Percentiles rank a stretch among this genome's conserved stretches.
Evolutionary conservation across 1,139 yeast species (phyloP).

Genomic region (Magnusiomyces magnusii): DNA sequence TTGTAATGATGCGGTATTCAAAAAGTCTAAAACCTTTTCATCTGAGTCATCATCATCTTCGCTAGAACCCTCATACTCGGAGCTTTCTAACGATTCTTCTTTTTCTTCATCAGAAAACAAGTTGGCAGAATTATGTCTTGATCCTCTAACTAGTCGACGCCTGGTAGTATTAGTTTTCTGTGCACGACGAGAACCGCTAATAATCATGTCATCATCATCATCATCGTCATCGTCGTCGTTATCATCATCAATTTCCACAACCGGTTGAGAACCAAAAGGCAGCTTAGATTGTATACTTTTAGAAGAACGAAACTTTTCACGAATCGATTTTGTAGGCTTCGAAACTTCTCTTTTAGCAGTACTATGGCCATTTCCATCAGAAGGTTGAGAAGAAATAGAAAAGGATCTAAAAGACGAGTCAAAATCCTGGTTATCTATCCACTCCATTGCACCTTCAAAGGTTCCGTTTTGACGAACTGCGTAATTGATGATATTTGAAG

Average conservation of each 20-base stretch:
- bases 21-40: conserved; percentile 57
- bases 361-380: conserved; percentile 14
- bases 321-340: conserved; percentile 31
- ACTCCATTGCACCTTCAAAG: conserved; percentile 32
- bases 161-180: not conserved
- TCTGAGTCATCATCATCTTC: conserved; percentile 16
- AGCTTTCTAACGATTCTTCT: not conserved
- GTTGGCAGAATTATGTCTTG: not conserved
- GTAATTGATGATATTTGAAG: conserved; percentile 25
- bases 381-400: conserved; percentile 1
- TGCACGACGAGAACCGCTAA: not conserved
- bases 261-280: conserved; percentile 2
- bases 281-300: not conserved
- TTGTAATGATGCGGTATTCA: conserved; percentile 66
- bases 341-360: conserved; percentile 29
- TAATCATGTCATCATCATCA: not conserved
- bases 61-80: not conserved
- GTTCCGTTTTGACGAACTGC: conserved; percentile 33
- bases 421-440: conserved; percentile 26
- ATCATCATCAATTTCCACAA: not conserved
- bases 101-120: not conserved
- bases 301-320: conserved; percentile 31
- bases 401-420: not conserved
- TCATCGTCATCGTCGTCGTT: not conserved
- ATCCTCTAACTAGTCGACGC: not conserved